Base-by-base conservation (phyloP, 164 flowering plant species). In the Cinnamomum chago region DNA sequence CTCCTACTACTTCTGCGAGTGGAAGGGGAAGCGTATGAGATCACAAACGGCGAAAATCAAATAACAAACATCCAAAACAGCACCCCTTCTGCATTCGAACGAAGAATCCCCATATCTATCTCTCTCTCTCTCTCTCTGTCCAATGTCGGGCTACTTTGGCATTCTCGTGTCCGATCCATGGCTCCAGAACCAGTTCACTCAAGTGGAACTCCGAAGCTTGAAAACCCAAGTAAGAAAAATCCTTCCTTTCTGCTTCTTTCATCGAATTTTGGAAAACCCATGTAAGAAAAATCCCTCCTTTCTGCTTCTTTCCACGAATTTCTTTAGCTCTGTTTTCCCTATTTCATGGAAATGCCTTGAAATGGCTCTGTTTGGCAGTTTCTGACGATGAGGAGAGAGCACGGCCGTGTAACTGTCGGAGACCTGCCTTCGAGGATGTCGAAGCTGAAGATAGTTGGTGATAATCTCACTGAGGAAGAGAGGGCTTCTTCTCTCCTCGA, bases 151-250 rank as follows among this genome's bases (percentile, higher is more conserved):
- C 11, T 91, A 86, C 77, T 83, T 88, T 2, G 97, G 97, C 3
- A 81, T 93, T 60, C 76, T 91, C 67, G 92, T 91, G 2, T 93
- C 97, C 51, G 97, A 93, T 90, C 95, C 95, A 85, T 91, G 91
- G 92, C 90, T 93, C 5, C 97, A 93, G 71, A 90, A 90, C 77
- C 94, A 93, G 88, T 93, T 91, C 88, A 93, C 97, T 12, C 97
- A 93, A 72, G 97, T 87, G 72, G 95, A 93, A 85, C 95, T 93
- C 40, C 89, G 94, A 58, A 86, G 88, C 82, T 83, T 93, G 76
- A 91, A 89, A 75, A 75, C 94, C 40, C 88, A 91, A 30, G 97
- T 91, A 79, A 76, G 85, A 73, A 27, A 25, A 1, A 25, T 25
- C 64, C 35, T 7, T 27, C 50, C 35, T 70, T 50, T 6, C 30